A percentile compares a stretch with the other conserved stretches of the same genome.
phyloP scores from a whole-genome alignment of 345 rosid genomes.

The Eucalyptus sideroxylon region DNA sequence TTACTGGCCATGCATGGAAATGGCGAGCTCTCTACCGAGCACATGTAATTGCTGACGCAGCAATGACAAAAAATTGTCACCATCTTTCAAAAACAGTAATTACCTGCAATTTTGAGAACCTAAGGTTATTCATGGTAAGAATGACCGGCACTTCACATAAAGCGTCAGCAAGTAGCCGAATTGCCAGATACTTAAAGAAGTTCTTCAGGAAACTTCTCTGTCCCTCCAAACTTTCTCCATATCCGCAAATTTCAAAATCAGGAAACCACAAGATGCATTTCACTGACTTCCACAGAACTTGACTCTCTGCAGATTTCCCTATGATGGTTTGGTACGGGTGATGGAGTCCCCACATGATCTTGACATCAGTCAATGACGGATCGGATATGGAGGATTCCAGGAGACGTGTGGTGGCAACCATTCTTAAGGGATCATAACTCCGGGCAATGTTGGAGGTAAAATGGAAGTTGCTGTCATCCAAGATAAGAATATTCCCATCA shows the following conservation, averaged over 20 bases:
- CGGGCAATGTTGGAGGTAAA: slow-evolving; percentile 51
- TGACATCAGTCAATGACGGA: slow-evolving; percentile 25
- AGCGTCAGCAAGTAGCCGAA: slow-evolving; percentile 49
- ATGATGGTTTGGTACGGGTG: slow-evolving; percentile 43
- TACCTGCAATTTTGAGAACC: slow-evolving; percentile 72
- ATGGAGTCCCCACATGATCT: slow-evolving; percentile 52
- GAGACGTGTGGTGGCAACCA: slow-evolving; percentile 46
- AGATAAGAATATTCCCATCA: slow-evolving; percentile 47
- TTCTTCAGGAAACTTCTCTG: background rate
- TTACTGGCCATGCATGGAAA: background rate
- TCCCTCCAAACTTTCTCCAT: background rate
- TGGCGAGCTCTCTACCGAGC: background rate
- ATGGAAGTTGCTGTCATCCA: slow-evolving; percentile 4
- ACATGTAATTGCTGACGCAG: background rate
- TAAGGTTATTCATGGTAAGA: slow-evolving; percentile 67
- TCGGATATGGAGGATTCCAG: slow-evolving; percentile 27
- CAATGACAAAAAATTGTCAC: background rate
- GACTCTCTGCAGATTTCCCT: background rate
- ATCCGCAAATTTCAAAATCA: background rate
- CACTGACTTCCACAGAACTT: background rate
- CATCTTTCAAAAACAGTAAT: background rate
- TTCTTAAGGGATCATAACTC: slow-evolving; percentile 35
- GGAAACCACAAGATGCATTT: background rate
- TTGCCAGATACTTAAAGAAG: slow-evolving; percentile 19
- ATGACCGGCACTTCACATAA: slow-evolving; percentile 39